These are phyloP conservation scores for Claviceps humidiphila DNA, from an alignment of 2,329 filamentous ascomycete species.

Conservation along the genomic window DNA sequence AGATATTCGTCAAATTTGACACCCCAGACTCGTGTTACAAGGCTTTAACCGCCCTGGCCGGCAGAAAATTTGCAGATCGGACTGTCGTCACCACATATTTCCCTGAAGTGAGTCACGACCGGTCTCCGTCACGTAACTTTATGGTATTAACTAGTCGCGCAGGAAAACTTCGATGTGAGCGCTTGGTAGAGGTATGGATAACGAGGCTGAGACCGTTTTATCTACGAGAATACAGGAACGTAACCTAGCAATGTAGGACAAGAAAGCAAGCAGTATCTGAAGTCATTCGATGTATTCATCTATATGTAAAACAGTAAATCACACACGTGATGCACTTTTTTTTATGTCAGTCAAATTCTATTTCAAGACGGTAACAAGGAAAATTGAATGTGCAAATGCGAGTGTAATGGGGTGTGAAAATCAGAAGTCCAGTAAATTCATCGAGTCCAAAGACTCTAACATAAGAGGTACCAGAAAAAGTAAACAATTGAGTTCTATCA, in stretches of 20 bases:
- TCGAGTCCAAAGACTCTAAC: slow-evolving; percentile 57
- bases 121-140: background rate
- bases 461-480: slow-evolving; percentile 96
- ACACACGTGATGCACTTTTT: background rate
- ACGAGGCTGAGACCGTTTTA: no score
- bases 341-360: slow-evolving; percentile 3
- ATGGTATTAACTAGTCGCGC: slow-evolving; percentile 16
- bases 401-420: slow-evolving; percentile 10
- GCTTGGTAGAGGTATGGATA: slow-evolving; percentile 53
- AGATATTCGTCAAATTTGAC: slow-evolving; percentile 95
- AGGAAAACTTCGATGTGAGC: slow-evolving; percentile 90
- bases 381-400: background rate
- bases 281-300: slow-evolving; percentile 1
- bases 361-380: background rate
- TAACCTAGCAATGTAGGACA: slow-evolving; percentile 6
- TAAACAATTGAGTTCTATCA: slow-evolving; percentile 51
- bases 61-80: slow-evolving; percentile 88
- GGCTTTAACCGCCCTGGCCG: slow-evolving; percentile 79
- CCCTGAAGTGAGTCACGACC: slow-evolving; percentile 53
- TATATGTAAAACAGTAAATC: slow-evolving; percentile 10
- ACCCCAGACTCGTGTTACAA: slow-evolving; percentile 63
- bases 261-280: slow-evolving; percentile 1
- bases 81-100: slow-evolving; percentile 97
- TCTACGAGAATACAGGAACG: background rate
- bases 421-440: slow-evolving; percentile 89